A percentile compares a stretch with the other conserved stretches of the same genome.
Conservation (phyloP, 1,139 yeast genomes). For the Debaryomyces fabryi region DNA sequence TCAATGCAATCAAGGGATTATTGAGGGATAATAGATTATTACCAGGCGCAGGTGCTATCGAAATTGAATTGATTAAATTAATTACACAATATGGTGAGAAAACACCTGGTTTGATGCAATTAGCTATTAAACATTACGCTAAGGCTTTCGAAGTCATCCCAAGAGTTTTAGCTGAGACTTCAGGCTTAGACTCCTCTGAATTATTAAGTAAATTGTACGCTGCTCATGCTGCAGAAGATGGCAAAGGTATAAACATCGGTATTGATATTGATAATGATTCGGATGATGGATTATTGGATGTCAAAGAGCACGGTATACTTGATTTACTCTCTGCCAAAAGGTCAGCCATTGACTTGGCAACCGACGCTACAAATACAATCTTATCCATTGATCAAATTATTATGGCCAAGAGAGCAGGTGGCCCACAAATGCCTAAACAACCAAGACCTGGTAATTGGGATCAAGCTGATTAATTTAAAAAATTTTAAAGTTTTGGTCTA, state of each 20-base stretch:
- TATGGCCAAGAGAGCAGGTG: constrained; percentile 96
- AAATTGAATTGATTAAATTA: constrained; percentile 81
- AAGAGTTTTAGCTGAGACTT: constrained; percentile 88
- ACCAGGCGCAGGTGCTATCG: constrained; percentile 98
- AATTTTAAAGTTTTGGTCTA: not conserved
- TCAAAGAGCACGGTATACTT: constrained; percentile 66
- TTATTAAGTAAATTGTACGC: constrained; percentile 86
- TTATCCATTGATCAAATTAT: constrained; percentile 88
- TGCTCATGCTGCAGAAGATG: constrained; percentile 58
- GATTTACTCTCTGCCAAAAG: constrained; percentile 81
- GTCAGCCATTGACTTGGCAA: constrained; percentile 89
- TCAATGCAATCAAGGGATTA: constrained; percentile 86
- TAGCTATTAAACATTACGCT: constrained; percentile 93
- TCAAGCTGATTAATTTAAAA: constrained; percentile 66
- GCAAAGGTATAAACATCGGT: constrained; percentile 52
- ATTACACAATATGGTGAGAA: constrained; percentile 85
- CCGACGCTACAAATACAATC: constrained; percentile 92
- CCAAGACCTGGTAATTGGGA: constrained; percentile 97
- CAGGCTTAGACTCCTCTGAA: constrained; percentile 90
- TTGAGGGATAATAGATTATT: constrained; percentile 77
- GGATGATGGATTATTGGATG: constrained; percentile 71
- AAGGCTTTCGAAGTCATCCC: constrained; percentile 95
- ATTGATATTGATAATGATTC: constrained; percentile 72
- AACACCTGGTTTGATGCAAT: constrained; percentile 90
- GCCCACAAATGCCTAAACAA: constrained; percentile 89